These are phyloP conservation scores for Tetrapisispora pingtungensis DNA, from an alignment of 805 yeast genomes.

Conservation along the genomic window DNA sequence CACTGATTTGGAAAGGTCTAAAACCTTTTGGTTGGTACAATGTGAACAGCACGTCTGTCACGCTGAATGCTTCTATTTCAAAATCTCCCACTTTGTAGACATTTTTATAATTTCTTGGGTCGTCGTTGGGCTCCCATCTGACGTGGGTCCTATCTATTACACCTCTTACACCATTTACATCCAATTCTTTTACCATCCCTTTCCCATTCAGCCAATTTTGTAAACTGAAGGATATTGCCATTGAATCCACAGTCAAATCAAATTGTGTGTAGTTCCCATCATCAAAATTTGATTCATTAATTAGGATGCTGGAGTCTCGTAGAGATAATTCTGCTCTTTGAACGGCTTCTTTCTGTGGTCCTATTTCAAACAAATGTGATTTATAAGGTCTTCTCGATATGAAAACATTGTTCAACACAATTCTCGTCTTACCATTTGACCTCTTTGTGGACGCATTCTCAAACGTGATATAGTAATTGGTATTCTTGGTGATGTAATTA, in stretches of 20 bases:
- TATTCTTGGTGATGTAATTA: conserved; percentile 69
- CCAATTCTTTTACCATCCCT: conserved; percentile 75
- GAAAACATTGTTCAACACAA: conserved; percentile 73
- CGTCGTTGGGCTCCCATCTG: conserved; percentile 69
- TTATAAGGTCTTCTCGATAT: conserved; percentile 69
- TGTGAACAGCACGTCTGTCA: conserved; percentile 80
- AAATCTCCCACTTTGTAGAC: conserved; percentile 79
- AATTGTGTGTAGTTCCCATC: conserved; percentile 96
- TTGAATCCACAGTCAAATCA: conserved; percentile 80
- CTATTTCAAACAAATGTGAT: conserved; percentile 47
- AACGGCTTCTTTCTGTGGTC: conserved; percentile 63
- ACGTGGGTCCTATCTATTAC: conserved; percentile 87
- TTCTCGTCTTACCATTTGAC: conserved; percentile 53
- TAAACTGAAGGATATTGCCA: conserved; percentile 70
- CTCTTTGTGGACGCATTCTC: conserved; percentile 92
- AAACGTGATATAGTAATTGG: conserved; percentile 74
- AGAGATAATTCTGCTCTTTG: conserved; percentile 39
- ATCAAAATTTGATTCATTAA: conserved; percentile 40
- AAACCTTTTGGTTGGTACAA: conserved; percentile 72
- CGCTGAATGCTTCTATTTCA: conserved; percentile 70
- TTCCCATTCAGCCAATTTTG: conserved; percentile 82
- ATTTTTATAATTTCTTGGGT: conserved; percentile 71
- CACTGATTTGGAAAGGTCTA: conserved; percentile 75
- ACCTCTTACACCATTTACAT: conserved; percentile 80
- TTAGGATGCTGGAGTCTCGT: conserved; percentile 21